These are phyloP conservation scores for Monosporascus sp. DNA, from an alignment of 2,329 filamentous ascomycete species.

Conservation along the genomic window DNA sequence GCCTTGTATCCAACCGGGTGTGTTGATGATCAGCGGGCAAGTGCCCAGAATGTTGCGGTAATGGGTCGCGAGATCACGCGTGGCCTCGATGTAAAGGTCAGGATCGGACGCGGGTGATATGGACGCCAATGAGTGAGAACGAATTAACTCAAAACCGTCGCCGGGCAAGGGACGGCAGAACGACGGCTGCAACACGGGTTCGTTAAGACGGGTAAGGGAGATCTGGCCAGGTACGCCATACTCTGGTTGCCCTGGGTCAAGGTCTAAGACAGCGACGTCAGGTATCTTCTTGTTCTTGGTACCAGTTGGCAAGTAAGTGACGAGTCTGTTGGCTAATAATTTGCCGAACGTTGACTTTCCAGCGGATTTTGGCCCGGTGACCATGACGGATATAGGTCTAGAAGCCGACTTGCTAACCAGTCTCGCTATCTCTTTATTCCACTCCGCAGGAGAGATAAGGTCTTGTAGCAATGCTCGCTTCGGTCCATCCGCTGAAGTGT, in stretches of 20 bases:
- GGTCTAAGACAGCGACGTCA: constrained; percentile 58
- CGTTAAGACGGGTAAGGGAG: constrained; percentile 56
- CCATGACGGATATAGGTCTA: constrained; percentile 41
- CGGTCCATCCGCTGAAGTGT: constrained; percentile 46
- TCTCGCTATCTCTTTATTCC: constrained; percentile 54
- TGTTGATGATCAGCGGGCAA: constrained; percentile 64
- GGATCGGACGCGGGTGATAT: constrained; percentile 61
- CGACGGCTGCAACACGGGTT: constrained; percentile 59
- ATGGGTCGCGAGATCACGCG: constrained; percentile 54
- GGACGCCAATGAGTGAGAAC: constrained; percentile 62
- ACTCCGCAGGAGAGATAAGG: constrained; percentile 50
- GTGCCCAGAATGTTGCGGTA: constrained; percentile 44
- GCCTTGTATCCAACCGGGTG: constrained; percentile 67
- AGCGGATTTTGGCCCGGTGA: constrained; percentile 66
- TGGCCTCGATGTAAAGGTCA: constrained; percentile 60
- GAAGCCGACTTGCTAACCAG: constrained; percentile 32
- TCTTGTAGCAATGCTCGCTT: constrained; percentile 46
- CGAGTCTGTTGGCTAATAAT: constrained; percentile 59
- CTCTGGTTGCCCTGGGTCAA: constrained; percentile 74
- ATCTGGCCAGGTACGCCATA: constrained; percentile 65
- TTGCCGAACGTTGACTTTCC: constrained; percentile 73
- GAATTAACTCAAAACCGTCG: constrained; percentile 37
- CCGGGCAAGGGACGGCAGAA: constrained; percentile 53
- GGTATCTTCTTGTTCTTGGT: constrained; percentile 16
- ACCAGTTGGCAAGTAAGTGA: constrained; percentile 39